Conservation (phyloP, 306 rosid genomes). For the Acacia crassicarpa region DNA sequence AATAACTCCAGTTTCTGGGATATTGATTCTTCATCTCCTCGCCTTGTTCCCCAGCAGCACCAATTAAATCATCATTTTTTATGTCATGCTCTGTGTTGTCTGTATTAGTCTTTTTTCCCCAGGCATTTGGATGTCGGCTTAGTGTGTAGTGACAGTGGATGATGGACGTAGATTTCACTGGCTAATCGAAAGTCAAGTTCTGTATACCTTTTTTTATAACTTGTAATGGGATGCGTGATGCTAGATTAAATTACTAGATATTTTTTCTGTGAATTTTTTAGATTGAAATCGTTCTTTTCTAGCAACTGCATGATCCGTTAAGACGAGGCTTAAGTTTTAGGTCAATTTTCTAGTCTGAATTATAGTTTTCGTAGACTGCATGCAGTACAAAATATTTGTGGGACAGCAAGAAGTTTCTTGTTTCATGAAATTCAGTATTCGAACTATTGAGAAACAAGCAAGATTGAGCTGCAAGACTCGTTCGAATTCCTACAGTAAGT, state of each 20-base stretch:
- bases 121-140: not conserved
- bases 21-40: not conserved
- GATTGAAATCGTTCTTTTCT: not conserved
- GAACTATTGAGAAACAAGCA: not conserved
- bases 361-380: not conserved
- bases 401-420: not conserved
- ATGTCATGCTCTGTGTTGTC: not conserved
- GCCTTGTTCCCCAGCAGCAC: not conserved
- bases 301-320: not conserved
- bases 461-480: not conserved
- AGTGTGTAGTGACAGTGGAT: not conserved
- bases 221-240: not conserved
- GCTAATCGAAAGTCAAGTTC: not conserved
- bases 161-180: not conserved
- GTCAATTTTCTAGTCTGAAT: not conserved
- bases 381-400: not conserved
- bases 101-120: not conserved
- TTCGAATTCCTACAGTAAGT: not conserved
- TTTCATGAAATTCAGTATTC: not conserved
- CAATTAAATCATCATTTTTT: not conserved
- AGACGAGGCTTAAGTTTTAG: not conserved
- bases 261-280: not conserved
- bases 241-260: not conserved
- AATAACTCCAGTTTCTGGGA: slow-evolving; percentile 27
- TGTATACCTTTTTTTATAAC: not conserved